Conservation (phyloP, 306 rosid species). For the Quercus cerris region DNA sequence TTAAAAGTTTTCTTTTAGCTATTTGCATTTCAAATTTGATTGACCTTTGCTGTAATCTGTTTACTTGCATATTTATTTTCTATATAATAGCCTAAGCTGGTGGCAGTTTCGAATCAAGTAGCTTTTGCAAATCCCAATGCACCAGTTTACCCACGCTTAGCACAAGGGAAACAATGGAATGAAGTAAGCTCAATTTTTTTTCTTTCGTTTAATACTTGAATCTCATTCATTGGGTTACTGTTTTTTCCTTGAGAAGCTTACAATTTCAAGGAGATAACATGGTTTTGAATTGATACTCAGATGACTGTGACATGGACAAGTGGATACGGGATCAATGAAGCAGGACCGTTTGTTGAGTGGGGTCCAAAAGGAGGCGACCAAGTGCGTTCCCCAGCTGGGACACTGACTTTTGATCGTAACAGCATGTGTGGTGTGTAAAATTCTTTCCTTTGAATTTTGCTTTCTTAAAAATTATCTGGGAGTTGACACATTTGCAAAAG, state of each 20-base stretch:
- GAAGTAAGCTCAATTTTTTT: conserved; percentile 53
- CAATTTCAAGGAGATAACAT: conserved; percentile 5
- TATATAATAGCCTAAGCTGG: conserved; percentile 70
- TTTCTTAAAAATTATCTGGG: background rate
- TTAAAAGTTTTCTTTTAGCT: background rate
- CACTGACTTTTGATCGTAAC: conserved; percentile 73
- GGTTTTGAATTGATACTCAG: conserved; percentile 33
- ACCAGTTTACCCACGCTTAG: conserved; percentile 91
- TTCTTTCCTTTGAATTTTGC: conserved; percentile 12
- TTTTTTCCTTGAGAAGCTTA: background rate
- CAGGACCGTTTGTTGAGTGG: conserved; percentile 90
- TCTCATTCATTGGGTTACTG: background rate
- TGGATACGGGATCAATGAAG: conserved; percentile 72
- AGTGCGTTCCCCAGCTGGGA: conserved; percentile 69
- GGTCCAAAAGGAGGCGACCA: conserved; percentile 53
- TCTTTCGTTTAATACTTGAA: background rate
- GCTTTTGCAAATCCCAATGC: conserved; percentile 77
- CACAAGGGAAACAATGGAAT: conserved; percentile 88
- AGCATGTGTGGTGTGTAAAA: conserved; percentile 77
- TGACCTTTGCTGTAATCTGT: background rate
- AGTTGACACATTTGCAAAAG: background rate
- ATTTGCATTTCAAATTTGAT: conserved; percentile 10
- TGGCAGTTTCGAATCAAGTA: conserved; percentile 61
- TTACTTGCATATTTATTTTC: conserved; percentile 7
- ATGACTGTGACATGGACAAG: conserved; percentile 98